phyloP scores from a whole-genome alignment of 192 early-diverging fungal species.

The Coemansia sp. region DNA sequence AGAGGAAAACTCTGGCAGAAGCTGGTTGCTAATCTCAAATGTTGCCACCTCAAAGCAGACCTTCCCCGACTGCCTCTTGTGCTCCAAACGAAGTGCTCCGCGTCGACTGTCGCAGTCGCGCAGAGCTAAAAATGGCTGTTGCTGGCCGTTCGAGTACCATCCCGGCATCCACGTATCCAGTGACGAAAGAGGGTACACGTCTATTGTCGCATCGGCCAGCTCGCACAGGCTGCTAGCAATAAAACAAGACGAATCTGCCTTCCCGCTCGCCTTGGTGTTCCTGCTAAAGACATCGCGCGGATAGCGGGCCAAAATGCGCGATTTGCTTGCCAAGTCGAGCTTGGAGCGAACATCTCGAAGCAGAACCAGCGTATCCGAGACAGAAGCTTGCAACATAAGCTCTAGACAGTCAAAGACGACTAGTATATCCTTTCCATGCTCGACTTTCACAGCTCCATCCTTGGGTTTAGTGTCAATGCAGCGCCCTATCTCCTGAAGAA shows the following conservation, averaged over 20 bases:
- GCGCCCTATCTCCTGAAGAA: background rate
- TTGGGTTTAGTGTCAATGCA: background rate
- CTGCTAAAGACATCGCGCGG: constrained; percentile 18
- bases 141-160: constrained; percentile 44
- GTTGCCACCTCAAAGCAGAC: constrained; percentile 32
- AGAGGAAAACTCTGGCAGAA: constrained; percentile 15
- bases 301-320: constrained; percentile 33
- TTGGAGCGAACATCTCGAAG: constrained; percentile 23
- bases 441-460: background rate
- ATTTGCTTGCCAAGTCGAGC: constrained; percentile 1
- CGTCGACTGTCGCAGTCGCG: constrained; percentile 28
- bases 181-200: constrained; percentile 26
- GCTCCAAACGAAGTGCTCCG: constrained; percentile 37
- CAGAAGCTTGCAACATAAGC: constrained; percentile 23
- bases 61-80: constrained; percentile 43
- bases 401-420: constrained; percentile 38
- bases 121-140: constrained; percentile 21
- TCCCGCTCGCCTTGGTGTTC: too few relatives aligned
- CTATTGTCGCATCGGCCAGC: constrained; percentile 36
- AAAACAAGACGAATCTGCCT: background rate
- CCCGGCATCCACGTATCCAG: constrained; percentile 49
- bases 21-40: constrained; percentile 31
- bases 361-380: constrained; percentile 18
- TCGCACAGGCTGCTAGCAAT: constrained; percentile 10
- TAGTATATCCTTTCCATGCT: background rate